Evolutionary conservation across 768 basidiomycete genomes (phyloP), one percentile per base, ranked within the genome.

Genomic region (Ramaria rubella): DNA sequence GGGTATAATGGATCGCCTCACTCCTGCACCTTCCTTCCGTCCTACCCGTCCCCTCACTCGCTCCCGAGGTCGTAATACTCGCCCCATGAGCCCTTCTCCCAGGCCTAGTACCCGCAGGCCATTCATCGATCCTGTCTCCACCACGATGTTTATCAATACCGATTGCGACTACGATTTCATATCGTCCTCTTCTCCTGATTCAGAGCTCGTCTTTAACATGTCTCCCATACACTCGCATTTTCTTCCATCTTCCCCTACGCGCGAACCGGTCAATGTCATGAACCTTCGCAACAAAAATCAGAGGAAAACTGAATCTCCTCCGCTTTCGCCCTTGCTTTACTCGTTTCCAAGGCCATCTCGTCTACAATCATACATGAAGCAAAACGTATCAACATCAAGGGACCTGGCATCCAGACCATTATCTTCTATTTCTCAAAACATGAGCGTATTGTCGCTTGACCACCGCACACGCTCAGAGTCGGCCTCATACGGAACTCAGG

Each of bases 81-180:
- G 49, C 31, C 49, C 21, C 29, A 31, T 51, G 30, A 51, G 49
- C 33, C 49, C 49, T 19, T 51, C 49, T 51, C 49, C 49, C 29
- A 2, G 49, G 19, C 49, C 49, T 24, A 23, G n/a, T 36, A 12
- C 24, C 14, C 49, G 49, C 49, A 51, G 31, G 24, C 29, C 49
- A 24, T 51, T 51, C 49, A 2, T 19, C 15, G 49, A 51, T 11
- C 6, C 49, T 7, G 29, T 26, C 46, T 14, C 46, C 4, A 36
- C 30, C 30, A 36, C 49, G 17, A 23, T 51, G 49, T 51, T 33
- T 15, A 51, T 51, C 7, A 51, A 29, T 5, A 51, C 49, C 49
- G 49, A 51, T 31, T 51, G 24, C 49, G 49, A 51, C 26, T 30
- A 48, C 46, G 46, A 48, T 31, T 23, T 31, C 21, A 51, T 51